Evolutionary conservation across 2,329 filamentous ascomycete species (phyloP), one percentile per base, ranked within the genome.

Genomic region (Lizonia empirigonia): DNA sequence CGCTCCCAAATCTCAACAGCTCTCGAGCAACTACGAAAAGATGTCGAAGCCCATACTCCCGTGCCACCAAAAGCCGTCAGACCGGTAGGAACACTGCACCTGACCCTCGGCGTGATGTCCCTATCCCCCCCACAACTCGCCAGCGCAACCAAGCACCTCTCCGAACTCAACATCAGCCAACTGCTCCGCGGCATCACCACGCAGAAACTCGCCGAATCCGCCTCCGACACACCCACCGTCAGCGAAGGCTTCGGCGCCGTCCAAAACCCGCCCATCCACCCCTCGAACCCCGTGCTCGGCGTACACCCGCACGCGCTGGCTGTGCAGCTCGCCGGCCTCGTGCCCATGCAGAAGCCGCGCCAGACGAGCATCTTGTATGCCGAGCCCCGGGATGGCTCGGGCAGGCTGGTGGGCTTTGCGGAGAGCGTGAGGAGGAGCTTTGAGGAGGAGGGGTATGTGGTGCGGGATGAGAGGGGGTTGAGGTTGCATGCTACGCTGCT

Each of bases 21-120:
- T 16, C 72, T 95, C 4, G 74, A 79, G 5, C 66, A 77, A 6
- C 92, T 95, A 68, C 79, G 77, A 50, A 12, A 29, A 8, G 44
- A 45, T 35, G 29, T 53, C 4, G n/a, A 55, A 32, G 74, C 81
- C 22, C 82, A 87, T 55, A 80, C 87, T 18, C 50, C 47, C 18
- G 75, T 93, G 8, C 88, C 89, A 0, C 69, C 77, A 24, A 81
- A 81, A 46, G 90, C 91, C 1, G 76, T 96, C 41, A 80, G 91
- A 22, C 91, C 91, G 0, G 74, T 90, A 0, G 89, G 90, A 0
- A 91, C 91, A 1, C 74, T 97, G 38, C 93, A 97, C 73, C 77
- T 96, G 2, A 97, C 92, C 0, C 79, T 97, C 0, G 92, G 91
- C 0, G 89, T 95, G 1, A 92, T 97, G 88, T 87, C 82, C 58